Evolutionary conservation across 352 stramenopile species (phyloP).

Genomic region (Pythium sp.): DNA sequence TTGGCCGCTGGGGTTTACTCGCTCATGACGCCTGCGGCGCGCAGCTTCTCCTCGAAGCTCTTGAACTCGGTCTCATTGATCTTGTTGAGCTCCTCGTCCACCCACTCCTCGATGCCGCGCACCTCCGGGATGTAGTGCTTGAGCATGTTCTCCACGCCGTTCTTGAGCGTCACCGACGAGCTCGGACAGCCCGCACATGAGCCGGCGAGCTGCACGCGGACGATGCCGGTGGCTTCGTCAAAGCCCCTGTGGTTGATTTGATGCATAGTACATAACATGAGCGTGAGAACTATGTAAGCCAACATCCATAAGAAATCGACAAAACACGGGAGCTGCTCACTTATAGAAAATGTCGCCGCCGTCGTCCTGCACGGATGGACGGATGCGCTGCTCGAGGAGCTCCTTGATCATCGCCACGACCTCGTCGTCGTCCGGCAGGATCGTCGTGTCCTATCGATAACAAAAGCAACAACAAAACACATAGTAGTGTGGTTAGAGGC

Average conservation of each 20-base stretch:
- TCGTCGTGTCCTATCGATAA: slow-evolving; percentile 73
- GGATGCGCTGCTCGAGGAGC: slow-evolving; percentile 97
- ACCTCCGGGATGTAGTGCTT: slow-evolving; percentile 99
- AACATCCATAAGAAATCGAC: not conserved
- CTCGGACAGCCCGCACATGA: slow-evolving; percentile 97
- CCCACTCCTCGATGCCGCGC: slow-evolving; percentile 71
- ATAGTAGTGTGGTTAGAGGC: not conserved
- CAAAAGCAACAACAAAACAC: not conserved
- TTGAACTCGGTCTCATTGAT: slow-evolving; percentile 82
- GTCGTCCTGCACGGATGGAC: slow-evolving; percentile 98
- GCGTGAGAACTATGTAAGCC: not conserved
- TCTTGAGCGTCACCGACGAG: slow-evolving; percentile 98
- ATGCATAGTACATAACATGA: not conserved
- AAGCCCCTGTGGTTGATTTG: slow-evolving; percentile 57
- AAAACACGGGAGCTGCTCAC: slow-evolving; percentile 8
- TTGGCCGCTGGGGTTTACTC: slow-evolving; percentile 32
- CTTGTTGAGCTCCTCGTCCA: slow-evolving; percentile 75
- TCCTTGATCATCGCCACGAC: slow-evolving; percentile 99
- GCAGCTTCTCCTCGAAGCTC: slow-evolving; percentile 80
- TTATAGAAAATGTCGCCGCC: slow-evolving; percentile 99
- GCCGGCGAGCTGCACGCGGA: slow-evolving; percentile 90
- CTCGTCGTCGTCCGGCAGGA: slow-evolving; percentile 97
- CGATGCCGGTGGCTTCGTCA: slow-evolving; percentile 92
- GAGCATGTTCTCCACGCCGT: slow-evolving; percentile 99
- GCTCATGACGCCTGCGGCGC: slow-evolving; percentile 75